Conservation (phyloP, 352 stramenopile species). For the Phytophthora fragariae region DNA sequence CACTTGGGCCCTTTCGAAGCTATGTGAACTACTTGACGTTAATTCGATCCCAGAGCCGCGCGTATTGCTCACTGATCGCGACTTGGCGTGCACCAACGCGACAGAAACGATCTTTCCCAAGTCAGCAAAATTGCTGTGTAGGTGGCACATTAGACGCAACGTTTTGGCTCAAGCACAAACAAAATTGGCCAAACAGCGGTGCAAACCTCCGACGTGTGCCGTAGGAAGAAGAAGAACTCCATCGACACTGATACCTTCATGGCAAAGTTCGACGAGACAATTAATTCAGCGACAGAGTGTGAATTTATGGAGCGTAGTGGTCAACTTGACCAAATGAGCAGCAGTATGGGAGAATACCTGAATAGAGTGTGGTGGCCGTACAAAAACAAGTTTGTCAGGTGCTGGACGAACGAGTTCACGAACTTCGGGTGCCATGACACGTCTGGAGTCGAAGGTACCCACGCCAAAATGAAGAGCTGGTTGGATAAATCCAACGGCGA, state of each 20-base stretch:
- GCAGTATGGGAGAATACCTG: not conserved
- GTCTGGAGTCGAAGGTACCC: constrained; percentile 5
- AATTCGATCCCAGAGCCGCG: not conserved
- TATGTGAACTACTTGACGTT: not conserved
- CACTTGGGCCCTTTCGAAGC: not conserved
- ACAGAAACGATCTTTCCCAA: not conserved
- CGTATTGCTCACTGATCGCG: not conserved
- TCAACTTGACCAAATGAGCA: not conserved
- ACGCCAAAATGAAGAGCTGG: constrained; percentile 7
- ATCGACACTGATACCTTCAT: not conserved
- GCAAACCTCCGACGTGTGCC: not conserved
- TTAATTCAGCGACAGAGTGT: not conserved
- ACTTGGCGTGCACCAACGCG: not conserved
- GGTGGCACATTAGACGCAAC: constrained; percentile 8
- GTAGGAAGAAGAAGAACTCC: constrained; percentile 3
- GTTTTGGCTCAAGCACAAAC: constrained; percentile 7
- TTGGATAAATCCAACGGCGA: not conserved
- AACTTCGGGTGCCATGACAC: not conserved
- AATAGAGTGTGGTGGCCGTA: constrained; percentile 1
- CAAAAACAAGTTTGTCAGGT: not conserved
- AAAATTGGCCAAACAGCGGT: not conserved
- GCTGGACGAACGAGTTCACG: not conserved
- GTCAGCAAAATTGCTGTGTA: not conserved
- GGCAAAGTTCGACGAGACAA: not conserved
- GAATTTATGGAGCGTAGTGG: not conserved